phyloP scores from a whole-genome alignment of 169 alveolate species.

The Cryptosporidium baileyi region DNA sequence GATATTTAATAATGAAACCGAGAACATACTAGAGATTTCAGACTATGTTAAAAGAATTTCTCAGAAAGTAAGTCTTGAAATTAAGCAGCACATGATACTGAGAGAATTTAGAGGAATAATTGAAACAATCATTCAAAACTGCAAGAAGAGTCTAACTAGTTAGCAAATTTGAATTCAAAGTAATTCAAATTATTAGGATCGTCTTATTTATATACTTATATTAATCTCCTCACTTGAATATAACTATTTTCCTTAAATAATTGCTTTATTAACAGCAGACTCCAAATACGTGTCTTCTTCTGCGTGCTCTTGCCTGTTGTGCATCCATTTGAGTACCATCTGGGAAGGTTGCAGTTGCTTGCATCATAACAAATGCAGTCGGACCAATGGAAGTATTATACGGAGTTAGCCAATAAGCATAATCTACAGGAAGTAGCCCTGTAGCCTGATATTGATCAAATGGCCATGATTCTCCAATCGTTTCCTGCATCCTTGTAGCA shows the following conservation, averaged over 20 bases:
- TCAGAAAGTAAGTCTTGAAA: slow-evolving; percentile 48
- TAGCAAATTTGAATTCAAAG: not conserved
- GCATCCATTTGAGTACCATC: slow-evolving; percentile 73
- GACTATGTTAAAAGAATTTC: slow-evolving; percentile 30
- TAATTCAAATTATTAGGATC: not conserved
- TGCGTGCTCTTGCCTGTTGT: slow-evolving; percentile 70
- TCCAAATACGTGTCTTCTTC: slow-evolving; percentile 67
- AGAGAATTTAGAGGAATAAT: not conserved
- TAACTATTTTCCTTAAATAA: not conserved
- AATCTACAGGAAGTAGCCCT: slow-evolving; percentile 69
- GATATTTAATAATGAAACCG: not conserved
- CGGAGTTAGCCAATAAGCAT: slow-evolving; percentile 69
- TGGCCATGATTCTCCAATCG: slow-evolving; percentile 71
- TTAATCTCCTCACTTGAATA: not conserved
- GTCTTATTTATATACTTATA: not conserved
- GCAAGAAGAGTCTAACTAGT: slow-evolving; percentile 4
- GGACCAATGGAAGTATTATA: slow-evolving; percentile 69
- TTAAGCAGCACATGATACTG: slow-evolving; percentile 30
- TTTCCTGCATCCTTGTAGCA: slow-evolving; percentile 69
- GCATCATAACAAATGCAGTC: slow-evolving; percentile 71
- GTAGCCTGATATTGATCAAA: slow-evolving; percentile 71
- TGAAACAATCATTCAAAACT: slow-evolving; percentile 5
- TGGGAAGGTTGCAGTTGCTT: slow-evolving; percentile 69
- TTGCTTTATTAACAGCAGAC: slow-evolving; percentile 32
- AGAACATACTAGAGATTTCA: not conserved